Conservation (phyloP, 176 grass and related monocot genomes). For the Aegilops longissima region DNA sequence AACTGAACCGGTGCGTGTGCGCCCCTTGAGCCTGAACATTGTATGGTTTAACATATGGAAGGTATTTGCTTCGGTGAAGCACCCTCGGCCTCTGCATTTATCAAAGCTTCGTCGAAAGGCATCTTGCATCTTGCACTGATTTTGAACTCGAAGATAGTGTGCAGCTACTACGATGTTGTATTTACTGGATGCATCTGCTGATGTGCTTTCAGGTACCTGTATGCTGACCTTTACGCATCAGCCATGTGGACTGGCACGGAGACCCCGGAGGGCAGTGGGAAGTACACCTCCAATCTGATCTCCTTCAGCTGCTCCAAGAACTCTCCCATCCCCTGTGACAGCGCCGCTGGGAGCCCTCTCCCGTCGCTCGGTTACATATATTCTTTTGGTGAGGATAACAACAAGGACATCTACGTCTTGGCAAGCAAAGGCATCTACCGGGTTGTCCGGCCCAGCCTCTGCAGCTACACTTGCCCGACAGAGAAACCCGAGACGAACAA, state of each 20-base stretch:
- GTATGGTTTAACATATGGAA: not conserved
- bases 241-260: conserved; percentile 68
- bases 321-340: conserved; percentile 44
- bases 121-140: not conserved
- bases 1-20: no score
- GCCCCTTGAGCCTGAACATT: no score
- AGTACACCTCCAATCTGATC: conserved; percentile 58
- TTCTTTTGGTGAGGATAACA: conserved; percentile 88
- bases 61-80: conserved; percentile 27
- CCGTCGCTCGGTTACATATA: conserved; percentile 64
- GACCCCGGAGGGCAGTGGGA: conserved; percentile 52
- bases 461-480: conserved; percentile 49
- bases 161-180: not conserved
- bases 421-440: conserved; percentile 71
- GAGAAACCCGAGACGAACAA: conserved; percentile 48
- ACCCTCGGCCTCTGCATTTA: not conserved
- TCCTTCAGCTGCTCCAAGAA: conserved; percentile 64
- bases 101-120: no score
- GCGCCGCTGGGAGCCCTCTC: conserved; percentile 53
- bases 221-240: conserved; percentile 61
- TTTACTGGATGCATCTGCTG: not conserved
- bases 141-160: no score
- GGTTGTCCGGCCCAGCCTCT: conserved; percentile 75
- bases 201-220: conserved; percentile 62
- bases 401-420: conserved; percentile 67